Conservation (phyloP, 2,329 filamentous ascomycete species). For the Apiospora pterosperma region DNA sequence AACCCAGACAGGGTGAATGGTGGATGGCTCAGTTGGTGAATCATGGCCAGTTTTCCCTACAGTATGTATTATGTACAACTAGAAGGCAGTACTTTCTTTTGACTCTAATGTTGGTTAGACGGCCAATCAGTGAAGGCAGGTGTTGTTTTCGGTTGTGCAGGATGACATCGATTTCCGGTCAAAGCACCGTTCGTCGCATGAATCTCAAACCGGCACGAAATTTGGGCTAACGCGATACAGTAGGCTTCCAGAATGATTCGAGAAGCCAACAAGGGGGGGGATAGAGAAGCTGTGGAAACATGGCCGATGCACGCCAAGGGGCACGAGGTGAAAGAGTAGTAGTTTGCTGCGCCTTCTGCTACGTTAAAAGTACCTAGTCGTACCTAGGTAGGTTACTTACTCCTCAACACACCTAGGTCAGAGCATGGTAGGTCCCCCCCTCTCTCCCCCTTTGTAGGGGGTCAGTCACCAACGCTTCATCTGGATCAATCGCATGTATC, state of each 20-base stretch:
- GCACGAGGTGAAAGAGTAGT: not conserved
- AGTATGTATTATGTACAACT: not conserved
- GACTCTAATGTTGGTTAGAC: conserved; percentile 11
- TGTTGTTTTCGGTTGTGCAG: conserved; percentile 5
- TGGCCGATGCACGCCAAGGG: not conserved
- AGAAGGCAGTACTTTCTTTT: conserved; percentile 1
- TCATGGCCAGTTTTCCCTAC: no score
- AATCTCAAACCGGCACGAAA: conserved; percentile 11
- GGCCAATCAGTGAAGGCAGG: not conserved
- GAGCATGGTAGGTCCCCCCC: not conserved
- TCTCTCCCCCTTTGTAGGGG: not conserved
- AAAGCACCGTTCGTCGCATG: conserved; percentile 3
- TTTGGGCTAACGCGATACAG: conserved; percentile 10
- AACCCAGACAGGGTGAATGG: not conserved
- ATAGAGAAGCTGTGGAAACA: not conserved
- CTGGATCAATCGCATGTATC: not conserved
- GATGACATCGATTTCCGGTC: conserved; percentile 1
- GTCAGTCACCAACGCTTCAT: not conserved
- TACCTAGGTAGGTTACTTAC: not conserved
- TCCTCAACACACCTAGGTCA: not conserved
- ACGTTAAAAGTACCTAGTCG: no score
- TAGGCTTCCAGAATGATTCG: conserved; percentile 12
- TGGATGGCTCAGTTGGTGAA: not conserved
- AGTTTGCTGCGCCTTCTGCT: conserved; percentile 2
- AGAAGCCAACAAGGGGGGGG: conserved; percentile 8